Base-by-base conservation (phyloP, 2,329 filamentous ascomycete species). In the Ceratocystis destructans region DNA sequence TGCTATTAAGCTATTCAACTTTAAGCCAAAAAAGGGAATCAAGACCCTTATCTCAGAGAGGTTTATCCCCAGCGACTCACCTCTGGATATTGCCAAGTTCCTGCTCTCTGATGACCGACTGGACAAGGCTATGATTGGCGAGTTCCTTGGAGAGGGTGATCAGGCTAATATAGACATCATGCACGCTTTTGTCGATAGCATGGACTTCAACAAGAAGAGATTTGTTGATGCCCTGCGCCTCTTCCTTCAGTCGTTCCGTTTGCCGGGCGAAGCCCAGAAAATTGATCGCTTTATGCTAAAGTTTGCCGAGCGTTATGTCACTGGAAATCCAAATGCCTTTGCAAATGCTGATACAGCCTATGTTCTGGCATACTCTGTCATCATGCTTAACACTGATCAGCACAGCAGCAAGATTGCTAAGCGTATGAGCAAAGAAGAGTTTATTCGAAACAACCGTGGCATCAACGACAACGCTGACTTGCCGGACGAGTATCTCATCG, bases 221-320 rank as follows among this genome's bases (percentile, higher is more conserved):
- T 99, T 99, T 71, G 93, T 96, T 5, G 93, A 96, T 75, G 88
- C 94, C 15, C 78, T 99, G 31, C 86, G 94, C 46, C 87, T 90
- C 67, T 99, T 99, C 72, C 79, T 99, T 12, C 94, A 99, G 74
- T 89, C 90, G 33, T 99, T 99, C 79, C 88, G 94, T 69, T 79
- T 99, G 15, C 94, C 94, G 0, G 94, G 94, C 68, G 94, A 99
- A 76, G 92, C 92, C 0, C 94, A 99, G 74, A 99, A 99, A 79
- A 99, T 99, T 70, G 94, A 99, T 84, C 89, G 94, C 61, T 96
- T 97, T 77, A 97, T 99, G 94, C 79, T 99, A 70, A 99, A 99
- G 75, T 99, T 97, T 76, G 94, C 94, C 8, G 93, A 97, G 75
- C 87, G 93, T 68, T 99, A 99, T 74, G 89, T 96, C 64, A 88